phyloP scores from a whole-genome alignment of 768 basidiomycete genomes.

The Leccinellum luteum region DNA sequence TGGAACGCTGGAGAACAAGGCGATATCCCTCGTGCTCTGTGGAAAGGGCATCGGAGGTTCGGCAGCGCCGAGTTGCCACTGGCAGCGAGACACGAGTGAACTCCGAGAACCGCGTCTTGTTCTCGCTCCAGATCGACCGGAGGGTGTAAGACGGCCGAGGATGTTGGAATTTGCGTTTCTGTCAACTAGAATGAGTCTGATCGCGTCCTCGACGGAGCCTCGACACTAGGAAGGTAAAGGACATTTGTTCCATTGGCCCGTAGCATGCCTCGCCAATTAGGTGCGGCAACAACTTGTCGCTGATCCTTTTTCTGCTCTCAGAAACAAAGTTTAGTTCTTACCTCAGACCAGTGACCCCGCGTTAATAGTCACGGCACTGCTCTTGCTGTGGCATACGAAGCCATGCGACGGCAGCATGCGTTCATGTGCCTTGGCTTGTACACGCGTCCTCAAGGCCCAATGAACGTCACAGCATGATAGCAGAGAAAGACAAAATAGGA shows the following conservation, averaged over 20 bases:
- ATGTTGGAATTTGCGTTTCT: constrained; percentile 15
- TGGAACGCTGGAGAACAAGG: not conserved
- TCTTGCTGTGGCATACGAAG: not conserved
- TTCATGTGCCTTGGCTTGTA: constrained; percentile 16
- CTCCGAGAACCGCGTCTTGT: constrained; percentile 17
- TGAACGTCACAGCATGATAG: not conserved
- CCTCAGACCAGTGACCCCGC: constrained; percentile 4
- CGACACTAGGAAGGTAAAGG: constrained; percentile 7
- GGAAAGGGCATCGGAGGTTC: constrained; percentile 10
- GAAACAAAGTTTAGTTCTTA: not conserved
- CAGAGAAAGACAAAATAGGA: not conserved
- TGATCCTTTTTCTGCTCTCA: constrained; percentile 4
- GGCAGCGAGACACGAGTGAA: constrained; percentile 10
- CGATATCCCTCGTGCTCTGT: constrained; percentile 5
- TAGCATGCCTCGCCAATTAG: constrained; percentile 16
- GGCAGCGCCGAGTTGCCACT: constrained; percentile 9
- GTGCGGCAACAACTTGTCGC: constrained; percentile 13
- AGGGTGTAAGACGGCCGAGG: not conserved
- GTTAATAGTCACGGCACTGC: constrained; percentile 12
- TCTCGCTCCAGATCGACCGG: constrained; percentile 4
- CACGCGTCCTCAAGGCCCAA: not conserved
- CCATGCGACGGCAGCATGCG: constrained; percentile 21
- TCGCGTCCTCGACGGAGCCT: constrained; percentile 24
- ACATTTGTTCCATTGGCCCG: constrained; percentile 2
- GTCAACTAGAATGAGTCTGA: constrained; percentile 3